These are phyloP conservation scores for Sporothrix mexicana DNA, from an alignment of 2,329 filamentous ascomycete genomes.

Conservation along the genomic window DNA sequence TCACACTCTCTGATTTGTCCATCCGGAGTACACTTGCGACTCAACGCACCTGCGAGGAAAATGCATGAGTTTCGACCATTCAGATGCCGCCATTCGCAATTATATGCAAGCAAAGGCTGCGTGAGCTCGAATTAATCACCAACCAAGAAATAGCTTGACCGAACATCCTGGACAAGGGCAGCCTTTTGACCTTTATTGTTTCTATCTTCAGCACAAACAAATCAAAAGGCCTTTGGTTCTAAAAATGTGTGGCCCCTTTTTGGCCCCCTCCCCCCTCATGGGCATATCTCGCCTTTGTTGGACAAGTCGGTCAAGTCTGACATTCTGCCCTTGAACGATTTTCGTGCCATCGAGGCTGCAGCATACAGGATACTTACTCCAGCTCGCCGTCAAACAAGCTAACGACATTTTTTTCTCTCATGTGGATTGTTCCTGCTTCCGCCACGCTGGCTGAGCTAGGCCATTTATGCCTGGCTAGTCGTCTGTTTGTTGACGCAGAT, in stretches of 20 bases:
- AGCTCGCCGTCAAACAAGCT: neutral
- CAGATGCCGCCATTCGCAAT: constrained; percentile 8
- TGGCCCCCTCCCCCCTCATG: neutral
- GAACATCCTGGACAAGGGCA: neutral
- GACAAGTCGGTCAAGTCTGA: neutral
- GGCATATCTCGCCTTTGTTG: constrained; percentile 5
- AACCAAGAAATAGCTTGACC: neutral
- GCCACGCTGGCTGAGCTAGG: constrained; percentile 10
- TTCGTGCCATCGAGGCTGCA: constrained; percentile 5
- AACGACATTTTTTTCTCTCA: neutral
- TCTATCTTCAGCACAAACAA: neutral
- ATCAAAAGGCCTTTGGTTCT: neutral
- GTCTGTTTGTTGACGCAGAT: constrained; percentile 34
- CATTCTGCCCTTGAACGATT: neutral
- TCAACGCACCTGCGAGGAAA: constrained; percentile 33
- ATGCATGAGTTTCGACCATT: constrained; percentile 7
- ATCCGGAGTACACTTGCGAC: constrained; percentile 1
- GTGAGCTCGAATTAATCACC: neutral
- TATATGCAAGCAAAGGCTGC: constrained; percentile 33
- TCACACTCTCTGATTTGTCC: constrained; percentile 7
- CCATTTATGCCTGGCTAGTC: neutral
- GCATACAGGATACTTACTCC: neutral
- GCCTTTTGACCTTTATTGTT: neutral
- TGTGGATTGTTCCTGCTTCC: neutral
- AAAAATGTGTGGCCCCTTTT: constrained; percentile 1